phyloP scores from a whole-genome alignment of 495 filamentous ascomycete species.

The Neurospora sp. region DNA sequence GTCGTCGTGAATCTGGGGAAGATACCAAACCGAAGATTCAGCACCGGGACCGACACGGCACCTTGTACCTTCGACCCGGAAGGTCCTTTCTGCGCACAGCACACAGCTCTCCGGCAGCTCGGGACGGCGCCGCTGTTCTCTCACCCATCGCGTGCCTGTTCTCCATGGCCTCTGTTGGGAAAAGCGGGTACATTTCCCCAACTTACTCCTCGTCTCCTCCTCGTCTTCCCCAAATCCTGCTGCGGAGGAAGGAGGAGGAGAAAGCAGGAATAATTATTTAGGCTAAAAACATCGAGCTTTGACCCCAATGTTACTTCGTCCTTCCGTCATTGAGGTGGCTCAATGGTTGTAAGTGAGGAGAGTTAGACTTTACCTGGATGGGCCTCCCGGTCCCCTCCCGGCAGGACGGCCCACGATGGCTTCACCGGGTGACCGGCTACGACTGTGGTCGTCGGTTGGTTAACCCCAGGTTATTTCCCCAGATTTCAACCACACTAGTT shows the following conservation, averaged over 20 bases:
- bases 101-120: background rate
- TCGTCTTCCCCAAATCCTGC: background rate
- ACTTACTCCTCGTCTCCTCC: background rate
- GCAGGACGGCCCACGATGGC: background rate
- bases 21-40: too few relatives aligned
- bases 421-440: background rate
- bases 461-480: background rate
- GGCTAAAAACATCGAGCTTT: background rate
- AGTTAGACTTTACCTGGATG: background rate
- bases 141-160: background rate
- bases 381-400: background rate
- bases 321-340: background rate
- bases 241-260: background rate
- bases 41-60: background rate
- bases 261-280: background rate
- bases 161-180: background rate
- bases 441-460: background rate
- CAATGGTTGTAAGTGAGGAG: background rate
- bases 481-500: background rate
- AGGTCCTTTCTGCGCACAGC: background rate
- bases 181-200: background rate
- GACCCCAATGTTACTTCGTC: background rate
- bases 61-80: background rate
- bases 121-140: background rate
- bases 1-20: background rate